A percentile compares a stretch with the other conserved stretches of the same genome.
Evolutionary conservation across 495 filamentous ascomycete genomes (phyloP).

Genomic region (Penicillium samsonianum): DNA sequence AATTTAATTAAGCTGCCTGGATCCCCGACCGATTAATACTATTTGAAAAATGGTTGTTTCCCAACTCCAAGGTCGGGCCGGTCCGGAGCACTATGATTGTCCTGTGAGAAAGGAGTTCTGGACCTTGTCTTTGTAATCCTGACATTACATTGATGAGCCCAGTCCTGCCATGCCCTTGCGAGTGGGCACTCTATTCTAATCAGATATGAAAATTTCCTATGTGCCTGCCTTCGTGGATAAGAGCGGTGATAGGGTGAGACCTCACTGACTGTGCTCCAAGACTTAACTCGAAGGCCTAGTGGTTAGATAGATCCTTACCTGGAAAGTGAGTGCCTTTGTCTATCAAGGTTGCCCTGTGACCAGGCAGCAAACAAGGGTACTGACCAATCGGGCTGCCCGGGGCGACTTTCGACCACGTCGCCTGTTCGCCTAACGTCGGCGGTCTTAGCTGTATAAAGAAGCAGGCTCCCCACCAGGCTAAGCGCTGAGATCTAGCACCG

Average conservation of each 20-base stretch:
- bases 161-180: constrained; percentile 16
- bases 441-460: constrained; percentile 21
- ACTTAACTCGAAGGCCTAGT: constrained; percentile 15
- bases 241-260: constrained; percentile 14
- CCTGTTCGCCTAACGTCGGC: constrained; percentile 13
- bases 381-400: constrained; percentile 19
- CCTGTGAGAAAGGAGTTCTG: constrained; percentile 2
- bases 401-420: constrained; percentile 19
- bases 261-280: constrained; percentile 11
- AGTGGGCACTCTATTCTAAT: constrained; percentile 16
- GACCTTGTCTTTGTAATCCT: constrained; percentile 15
- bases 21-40: constrained; percentile 1
- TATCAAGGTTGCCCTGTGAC: constrained; percentile 19
- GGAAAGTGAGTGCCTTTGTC: constrained; percentile 18
- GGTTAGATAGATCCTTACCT: constrained; percentile 19
- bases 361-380: constrained; percentile 21
- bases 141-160: constrained; percentile 15
- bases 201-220: constrained; percentile 11
- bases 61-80: constrained; percentile 10
- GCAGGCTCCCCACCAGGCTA: constrained; percentile 15
- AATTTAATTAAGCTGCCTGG: background rate
- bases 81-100: constrained; percentile 1
- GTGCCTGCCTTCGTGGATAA: constrained; percentile 17
- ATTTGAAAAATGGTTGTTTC: constrained; percentile 3
- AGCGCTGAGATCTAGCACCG: constrained; percentile 14